phyloP scores from a whole-genome alignment of 495 filamentous ascomycete genomes.

The Penicillium manginii region DNA sequence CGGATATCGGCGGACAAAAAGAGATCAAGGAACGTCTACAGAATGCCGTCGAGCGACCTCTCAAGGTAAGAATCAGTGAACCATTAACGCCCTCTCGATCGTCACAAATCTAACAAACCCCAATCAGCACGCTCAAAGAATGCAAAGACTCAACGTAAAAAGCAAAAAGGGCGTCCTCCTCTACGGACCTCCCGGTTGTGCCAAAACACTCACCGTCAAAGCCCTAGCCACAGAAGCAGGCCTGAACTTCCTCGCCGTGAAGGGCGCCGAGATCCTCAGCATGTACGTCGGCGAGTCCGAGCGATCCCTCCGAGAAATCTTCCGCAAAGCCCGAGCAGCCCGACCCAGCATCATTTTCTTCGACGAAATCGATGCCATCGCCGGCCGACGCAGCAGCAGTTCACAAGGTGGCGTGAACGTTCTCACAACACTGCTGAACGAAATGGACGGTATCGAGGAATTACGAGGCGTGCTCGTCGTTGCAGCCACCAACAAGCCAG shows the following conservation, averaged over 20 bases:
- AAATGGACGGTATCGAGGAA: conserved; percentile 94
- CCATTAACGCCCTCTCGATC: neutral
- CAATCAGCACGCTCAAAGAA: conserved; percentile 59
- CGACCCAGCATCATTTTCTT: conserved; percentile 96
- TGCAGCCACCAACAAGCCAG: conserved; percentile 93
- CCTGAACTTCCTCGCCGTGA: conserved; percentile 93
- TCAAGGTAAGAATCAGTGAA: conserved; percentile 55
- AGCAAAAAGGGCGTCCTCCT: conserved; percentile 84
- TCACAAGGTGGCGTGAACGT: conserved; percentile 71
- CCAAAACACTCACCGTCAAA: conserved; percentile 92
- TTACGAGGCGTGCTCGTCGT: conserved; percentile 84
- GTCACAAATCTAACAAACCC: conserved; percentile 12
- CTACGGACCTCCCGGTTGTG: conserved; percentile 94
- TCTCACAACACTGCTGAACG: conserved; percentile 87
- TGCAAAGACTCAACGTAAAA: conserved; percentile 61
- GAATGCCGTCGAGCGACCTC: conserved; percentile 65
- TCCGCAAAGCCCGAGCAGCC: conserved; percentile 83
- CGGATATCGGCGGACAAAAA: conserved; percentile 87
- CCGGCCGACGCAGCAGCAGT: conserved; percentile 64
- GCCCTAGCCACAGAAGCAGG: conserved; percentile 90
- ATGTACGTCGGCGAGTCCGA: conserved; percentile 99
- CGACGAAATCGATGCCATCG: conserved; percentile 96
- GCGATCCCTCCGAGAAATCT: conserved; percentile 83
- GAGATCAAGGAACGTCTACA: conserved; percentile 73
- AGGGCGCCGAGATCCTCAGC: conserved; percentile 92